phyloP scores from a whole-genome alignment of 2,329 filamentous ascomycete genomes.

The Fusarium floridanum region DNA sequence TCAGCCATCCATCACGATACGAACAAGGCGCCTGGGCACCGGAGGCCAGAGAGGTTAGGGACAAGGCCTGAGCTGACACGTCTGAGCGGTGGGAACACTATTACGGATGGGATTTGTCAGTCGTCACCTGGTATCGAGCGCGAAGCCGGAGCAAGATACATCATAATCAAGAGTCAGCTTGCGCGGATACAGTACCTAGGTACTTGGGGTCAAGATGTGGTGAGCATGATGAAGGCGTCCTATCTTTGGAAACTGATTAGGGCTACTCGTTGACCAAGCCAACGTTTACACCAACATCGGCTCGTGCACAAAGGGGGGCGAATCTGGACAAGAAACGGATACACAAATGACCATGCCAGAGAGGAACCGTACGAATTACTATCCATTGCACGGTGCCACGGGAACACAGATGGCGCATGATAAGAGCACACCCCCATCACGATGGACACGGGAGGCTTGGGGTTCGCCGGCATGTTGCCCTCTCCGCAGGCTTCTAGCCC shows the following conservation, averaged over 20 bases:
- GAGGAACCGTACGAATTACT: conserved; percentile 36
- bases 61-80: conserved; percentile 7
- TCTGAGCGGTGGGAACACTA: conserved; percentile 6
- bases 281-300: conserved; percentile 10
- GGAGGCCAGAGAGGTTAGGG: conserved; percentile 21
- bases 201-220: conserved; percentile 28
- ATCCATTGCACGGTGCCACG: conserved; percentile 39
- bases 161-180: conserved; percentile 14
- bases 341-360: conserved; percentile 32
- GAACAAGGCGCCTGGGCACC: conserved; percentile 14
- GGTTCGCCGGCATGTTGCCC: conserved; percentile 33
- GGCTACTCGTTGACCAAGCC: conserved; percentile 27
- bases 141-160: conserved; percentile 18
- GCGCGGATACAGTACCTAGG: conserved; percentile 2
- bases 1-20: conserved; percentile 40
- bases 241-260: conserved; percentile 38
- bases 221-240: conserved; percentile 17
- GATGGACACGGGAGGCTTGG: conserved; percentile 32
- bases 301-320: conserved; percentile 23
- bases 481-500: conserved; percentile 36
- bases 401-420: conserved; percentile 33
- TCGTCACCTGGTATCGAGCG: conserved; percentile 16
- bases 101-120: conserved; percentile 29
- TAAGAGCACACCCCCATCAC: conserved; percentile 40
- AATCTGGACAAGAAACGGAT: conserved; percentile 24